Evolutionary conservation across 352 stramenopile genomes (phyloP).

Genomic region (Poterioochromonas sp.): DNA sequence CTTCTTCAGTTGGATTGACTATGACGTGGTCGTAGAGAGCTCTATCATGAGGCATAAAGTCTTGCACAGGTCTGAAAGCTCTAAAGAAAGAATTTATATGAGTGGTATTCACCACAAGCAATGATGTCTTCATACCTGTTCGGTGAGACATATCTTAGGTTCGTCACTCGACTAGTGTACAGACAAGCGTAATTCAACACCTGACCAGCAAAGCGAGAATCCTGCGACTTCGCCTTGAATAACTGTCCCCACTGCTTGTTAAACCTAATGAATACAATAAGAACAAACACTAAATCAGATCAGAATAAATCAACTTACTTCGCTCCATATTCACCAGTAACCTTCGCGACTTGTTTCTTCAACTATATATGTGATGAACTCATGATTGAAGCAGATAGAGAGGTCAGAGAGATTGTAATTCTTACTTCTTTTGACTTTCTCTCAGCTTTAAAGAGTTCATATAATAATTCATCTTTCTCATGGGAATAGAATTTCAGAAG

Average conservation of each 20-base stretch:
- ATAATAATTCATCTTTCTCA: too few species aligned
- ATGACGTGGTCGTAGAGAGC: too few species aligned
- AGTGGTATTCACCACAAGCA: too few species aligned
- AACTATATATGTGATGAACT: not conserved
- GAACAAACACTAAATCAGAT: not conserved
- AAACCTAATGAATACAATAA: too few species aligned
- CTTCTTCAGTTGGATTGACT: too few species aligned
- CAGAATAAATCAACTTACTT: not conserved
- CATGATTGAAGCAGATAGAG: too few species aligned
- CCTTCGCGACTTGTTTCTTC: not conserved
- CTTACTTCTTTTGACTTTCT: too few species aligned
- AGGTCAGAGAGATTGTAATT: too few species aligned
- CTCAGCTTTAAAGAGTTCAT: too few species aligned
- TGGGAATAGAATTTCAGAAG: too few species aligned
- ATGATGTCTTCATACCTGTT: too few species aligned
- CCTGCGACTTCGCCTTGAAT: conserved; percentile 65
- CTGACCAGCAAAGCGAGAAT: conserved; percentile 66
- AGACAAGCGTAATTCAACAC: conserved; percentile 62
- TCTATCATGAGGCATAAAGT: conserved; percentile 39
- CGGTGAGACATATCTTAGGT: conserved; percentile 54
- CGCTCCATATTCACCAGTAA: not conserved
- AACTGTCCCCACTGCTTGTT: conserved; percentile 67
- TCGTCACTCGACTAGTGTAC: conserved; percentile 63
- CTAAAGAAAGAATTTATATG: too few species aligned
- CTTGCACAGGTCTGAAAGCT: conserved; percentile 49